Percentiles rank a stretch among this genome's conserved stretches.
Evolutionary conservation across 257 asterid species (phyloP).

Genomic region (Sherardia arvensis): DNA sequence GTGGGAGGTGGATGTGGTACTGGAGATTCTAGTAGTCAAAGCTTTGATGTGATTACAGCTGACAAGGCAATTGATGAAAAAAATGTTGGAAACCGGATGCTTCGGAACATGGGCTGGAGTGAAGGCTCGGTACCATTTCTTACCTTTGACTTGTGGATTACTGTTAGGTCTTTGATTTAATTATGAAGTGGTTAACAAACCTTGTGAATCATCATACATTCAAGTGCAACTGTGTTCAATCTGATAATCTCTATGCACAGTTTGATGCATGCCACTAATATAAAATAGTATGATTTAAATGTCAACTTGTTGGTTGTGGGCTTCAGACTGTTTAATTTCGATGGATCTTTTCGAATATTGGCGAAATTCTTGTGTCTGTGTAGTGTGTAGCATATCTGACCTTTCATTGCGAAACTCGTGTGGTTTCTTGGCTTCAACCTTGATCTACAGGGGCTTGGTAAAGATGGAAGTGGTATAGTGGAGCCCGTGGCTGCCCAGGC

Average conservation of each 20-base stretch:
- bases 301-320: neutral
- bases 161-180: neutral
- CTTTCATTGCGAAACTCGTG: constrained; percentile 26
- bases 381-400: constrained; percentile 28
- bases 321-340: neutral
- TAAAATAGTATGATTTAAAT: neutral
- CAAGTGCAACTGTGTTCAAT: neutral
- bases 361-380: constrained; percentile 7
- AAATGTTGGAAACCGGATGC: constrained; percentile 96
- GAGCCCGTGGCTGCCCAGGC: constrained; percentile 89
- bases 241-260: neutral
- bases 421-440: constrained; percentile 31
- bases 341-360: constrained; percentile 22
- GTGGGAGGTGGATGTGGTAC: constrained; percentile 91
- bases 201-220: neutral
- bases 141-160: constrained; percentile 21
- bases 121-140: constrained; percentile 98
- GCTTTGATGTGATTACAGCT: constrained; percentile 81
- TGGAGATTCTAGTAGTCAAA: constrained; percentile 56
- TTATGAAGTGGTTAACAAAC: neutral
- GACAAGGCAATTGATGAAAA: constrained; percentile 88
- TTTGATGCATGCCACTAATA: neutral
- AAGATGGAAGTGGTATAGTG: constrained; percentile 91
- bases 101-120: constrained; percentile 98
- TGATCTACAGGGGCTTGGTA: constrained; percentile 73